A percentile compares a stretch with the other conserved stretches of the same genome.
phyloP scores from a whole-genome alignment of 768 basidiomycete species.

The Kondoa subrosea region DNA sequence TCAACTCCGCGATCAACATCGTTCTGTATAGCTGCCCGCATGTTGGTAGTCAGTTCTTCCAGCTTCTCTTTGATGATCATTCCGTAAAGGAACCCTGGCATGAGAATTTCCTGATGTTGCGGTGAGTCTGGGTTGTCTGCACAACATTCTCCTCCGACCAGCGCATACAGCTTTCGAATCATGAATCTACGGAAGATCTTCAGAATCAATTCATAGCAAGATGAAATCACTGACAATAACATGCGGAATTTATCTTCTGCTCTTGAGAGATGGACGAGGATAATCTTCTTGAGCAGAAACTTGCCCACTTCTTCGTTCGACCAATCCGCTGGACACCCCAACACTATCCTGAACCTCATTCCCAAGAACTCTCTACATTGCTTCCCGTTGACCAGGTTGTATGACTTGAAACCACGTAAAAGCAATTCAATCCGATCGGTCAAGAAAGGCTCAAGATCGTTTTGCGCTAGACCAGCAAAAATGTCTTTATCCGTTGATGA shows the following conservation, averaged over 20 bases:
- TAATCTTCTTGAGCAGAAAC: conserved; percentile 64
- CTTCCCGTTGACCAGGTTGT: conserved; percentile 64
- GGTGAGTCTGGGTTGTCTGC: conserved; percentile 97
- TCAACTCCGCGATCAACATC: conserved; percentile 62
- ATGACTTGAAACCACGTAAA: conserved; percentile 86
- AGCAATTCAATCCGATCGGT: conserved; percentile 91
- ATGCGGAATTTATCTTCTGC: conserved; percentile 87
- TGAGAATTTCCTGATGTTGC: conserved; percentile 90
- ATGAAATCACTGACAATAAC: conserved; percentile 52
- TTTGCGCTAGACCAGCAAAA: conserved; percentile 89
- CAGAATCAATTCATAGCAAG: background rate
- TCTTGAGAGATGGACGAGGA: conserved; percentile 72
- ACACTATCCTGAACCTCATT: conserved; percentile 84
- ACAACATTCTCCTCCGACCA: conserved; percentile 76
- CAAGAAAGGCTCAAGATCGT: conserved; percentile 90
- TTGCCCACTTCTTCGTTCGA: conserved; percentile 60
- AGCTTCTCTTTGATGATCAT: conserved; percentile 98
- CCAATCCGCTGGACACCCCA: conserved; percentile 86
- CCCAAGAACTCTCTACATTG: conserved; percentile 91
- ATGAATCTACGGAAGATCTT: conserved; percentile 52
- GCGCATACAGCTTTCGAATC: conserved; percentile 82
- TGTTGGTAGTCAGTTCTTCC: conserved; percentile 59
- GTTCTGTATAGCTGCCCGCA: conserved; percentile 45
- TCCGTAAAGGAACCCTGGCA: conserved; percentile 77
- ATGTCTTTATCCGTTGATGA: conserved; percentile 87